Base-by-base conservation (phyloP, 495 filamentous ascomycete genomes). In the Lasiosphaeria hispida region DNA sequence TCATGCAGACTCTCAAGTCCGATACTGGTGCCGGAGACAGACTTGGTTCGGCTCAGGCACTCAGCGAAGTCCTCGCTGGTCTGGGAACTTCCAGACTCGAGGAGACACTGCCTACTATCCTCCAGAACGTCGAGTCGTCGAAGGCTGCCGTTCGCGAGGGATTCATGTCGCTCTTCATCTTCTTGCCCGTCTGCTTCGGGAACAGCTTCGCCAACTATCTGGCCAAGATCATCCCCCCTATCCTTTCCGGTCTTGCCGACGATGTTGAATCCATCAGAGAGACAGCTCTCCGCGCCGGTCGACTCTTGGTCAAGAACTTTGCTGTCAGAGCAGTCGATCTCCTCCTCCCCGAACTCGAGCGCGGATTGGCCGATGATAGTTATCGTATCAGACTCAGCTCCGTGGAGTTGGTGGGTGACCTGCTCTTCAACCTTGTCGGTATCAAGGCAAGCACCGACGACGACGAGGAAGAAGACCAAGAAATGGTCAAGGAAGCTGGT, bases 111-210 rank as follows among this genome's bases (percentile, higher is more conserved):
- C 95, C 94, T 48, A 97, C 94, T 7, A 96, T 98, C 58, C 75
- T 98, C 23, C 94, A 98, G 67, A 98, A 98, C 63, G 92, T 95
- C 49, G 85, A 89, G 61, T 97, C 94, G 66, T 81, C 90, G 50
- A 97, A 96, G 71, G 72, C 94, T 15, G 81, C 90, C 60, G 90
- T 97, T 57, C 86, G 94, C 58, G 94, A 98, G 79, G 94, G 94
- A 37, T 98, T 97, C 80, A 98, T 98, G 94, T 96, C 94, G 30
- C 82, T 98, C 40, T 98, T 98, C 75, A 97, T 98, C 62, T 98
- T 96, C 80, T 84, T 98, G 74, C 94, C 94, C 14, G 95, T 95
- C 55, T 98, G 94, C 74, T 98, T 98, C 69, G 94, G 94, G 63
- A 97, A 97, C 79, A 96, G 92, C 76, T 98, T 98, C 70, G 90